Evolutionary conservation across 306 rosid species (phyloP), one percentile per base, ranked within the genome.

Genomic region (Trifolium fragiferum): DNA sequence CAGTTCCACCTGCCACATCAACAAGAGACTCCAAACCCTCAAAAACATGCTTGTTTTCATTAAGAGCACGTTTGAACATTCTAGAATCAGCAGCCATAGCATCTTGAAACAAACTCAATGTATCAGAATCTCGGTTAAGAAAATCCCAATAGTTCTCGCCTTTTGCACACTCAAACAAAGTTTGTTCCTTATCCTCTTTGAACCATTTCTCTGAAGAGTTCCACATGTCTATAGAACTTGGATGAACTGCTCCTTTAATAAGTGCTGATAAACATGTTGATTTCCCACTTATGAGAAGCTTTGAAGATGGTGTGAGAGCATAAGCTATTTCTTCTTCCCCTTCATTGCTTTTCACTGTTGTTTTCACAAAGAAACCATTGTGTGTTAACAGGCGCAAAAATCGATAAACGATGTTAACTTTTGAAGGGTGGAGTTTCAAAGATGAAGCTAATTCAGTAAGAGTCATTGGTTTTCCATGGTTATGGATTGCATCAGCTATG

Each of bases 31-130:
- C 70, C 41, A 86, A 44, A 6, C 81, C 84, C 64, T 84, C 84
- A 16, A 88, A 86, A 40, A 84, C 86, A 16, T 66, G 82, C 20
- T 57, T 78, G 67, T 75, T 78, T 1, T 84, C 87, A 12, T 20
- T 18, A 2, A 88, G 50, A 1, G 80, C 86, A 19, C 76, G 33
- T 25, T 51, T 51, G 1, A 89, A 66, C 78, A 86, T 51, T 7
- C 15, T 14, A 3, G 93, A 89, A 78, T 84, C 89, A 27, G 82
- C 76, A 0, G 84, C 77, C 89, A 86, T 84, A n/a, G 84, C 82
- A 0, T 81, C 80, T 11, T 81, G 82, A 50, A 86, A 86, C 58
- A 27, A 7, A 11, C 1, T 2, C 9, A 58, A 23, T 0, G 14
- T 11, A 1, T 71, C 76, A 10, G 84, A 50, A 12, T 78, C 61